A percentile compares a stretch with the other conserved stretches of the same genome.
phyloP scores from a whole-genome alignment of 176 grass and related monocot species.

The Bromus sterilis region DNA sequence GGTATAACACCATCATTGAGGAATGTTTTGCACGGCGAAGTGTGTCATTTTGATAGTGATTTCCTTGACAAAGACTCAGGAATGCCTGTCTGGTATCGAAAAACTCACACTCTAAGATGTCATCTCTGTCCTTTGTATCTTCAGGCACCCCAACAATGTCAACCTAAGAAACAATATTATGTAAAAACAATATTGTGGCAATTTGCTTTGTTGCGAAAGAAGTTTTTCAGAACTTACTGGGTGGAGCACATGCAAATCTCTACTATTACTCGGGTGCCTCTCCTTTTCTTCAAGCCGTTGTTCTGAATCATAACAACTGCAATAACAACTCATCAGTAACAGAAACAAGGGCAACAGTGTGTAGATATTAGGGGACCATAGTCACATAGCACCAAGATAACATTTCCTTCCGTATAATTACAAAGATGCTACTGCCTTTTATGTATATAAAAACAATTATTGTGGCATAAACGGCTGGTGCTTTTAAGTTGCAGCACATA shows the following conservation, averaged over 20 bases:
- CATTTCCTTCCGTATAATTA: background rate
- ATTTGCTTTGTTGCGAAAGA: background rate
- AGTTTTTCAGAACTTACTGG: conserved; percentile 45
- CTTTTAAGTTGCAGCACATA: background rate
- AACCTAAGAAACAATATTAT: conserved; percentile 38
- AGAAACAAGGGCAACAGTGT: conserved; percentile 1
- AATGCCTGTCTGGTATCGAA: conserved; percentile 90
- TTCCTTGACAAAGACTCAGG: conserved; percentile 91
- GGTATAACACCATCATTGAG: conserved; percentile 92
- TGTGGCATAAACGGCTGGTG: background rate
- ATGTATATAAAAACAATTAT: too few relatives aligned
- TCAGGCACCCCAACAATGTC: conserved; percentile 54
- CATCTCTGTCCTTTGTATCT: conserved; percentile 84
- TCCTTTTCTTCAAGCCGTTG: conserved; percentile 51
- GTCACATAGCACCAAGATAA: background rate
- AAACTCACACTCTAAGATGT: conserved; percentile 80
- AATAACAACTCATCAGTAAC: conserved; percentile 13
- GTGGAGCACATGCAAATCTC: conserved; percentile 53
- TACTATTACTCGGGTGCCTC: conserved; percentile 60
- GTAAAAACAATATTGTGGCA: background rate
- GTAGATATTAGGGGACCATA: background rate
- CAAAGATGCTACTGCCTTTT: background rate
- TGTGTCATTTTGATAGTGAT: conserved; percentile 92
- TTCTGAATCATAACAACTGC: conserved; percentile 66
- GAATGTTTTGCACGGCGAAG: conserved; percentile 89